Evolutionary conservation across 1,139 yeast genomes (phyloP).

Genomic region (Scheffersomyces insectosa): DNA sequence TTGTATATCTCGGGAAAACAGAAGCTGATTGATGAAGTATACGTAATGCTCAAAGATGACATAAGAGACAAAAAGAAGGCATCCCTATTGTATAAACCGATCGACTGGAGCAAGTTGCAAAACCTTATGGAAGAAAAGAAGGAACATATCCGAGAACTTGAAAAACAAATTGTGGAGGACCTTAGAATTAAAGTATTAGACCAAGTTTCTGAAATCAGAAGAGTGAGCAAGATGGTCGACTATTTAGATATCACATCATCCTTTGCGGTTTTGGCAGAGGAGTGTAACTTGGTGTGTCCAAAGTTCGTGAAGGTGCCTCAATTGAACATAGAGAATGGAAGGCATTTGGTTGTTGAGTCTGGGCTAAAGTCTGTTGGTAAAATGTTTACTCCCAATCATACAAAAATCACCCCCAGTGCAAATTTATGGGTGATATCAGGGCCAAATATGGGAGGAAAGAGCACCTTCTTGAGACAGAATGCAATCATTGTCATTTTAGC

Average conservation of each 20-base stretch:
- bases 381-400: slow-evolving; percentile 66
- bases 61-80: slow-evolving; percentile 31
- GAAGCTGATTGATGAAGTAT: slow-evolving; percentile 24
- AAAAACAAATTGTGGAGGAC: slow-evolving; percentile 42
- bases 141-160: slow-evolving; percentile 38
- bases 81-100: slow-evolving; percentile 31
- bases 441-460: slow-evolving; percentile 98
- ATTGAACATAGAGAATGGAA: slow-evolving; percentile 57
- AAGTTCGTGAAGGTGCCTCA: slow-evolving; percentile 47
- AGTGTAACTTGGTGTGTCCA: slow-evolving; percentile 67
- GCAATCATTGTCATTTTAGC: slow-evolving; percentile 84
- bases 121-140: slow-evolving; percentile 23
- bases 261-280: slow-evolving; percentile 69
- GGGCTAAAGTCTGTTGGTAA: slow-evolving; percentile 53
- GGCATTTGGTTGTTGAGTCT: slow-evolving; percentile 89
- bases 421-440: slow-evolving; percentile 81
- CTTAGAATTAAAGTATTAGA: slow-evolving; percentile 42
- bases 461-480: slow-evolving; percentile 84
- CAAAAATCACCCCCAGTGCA: slow-evolving; percentile 23
- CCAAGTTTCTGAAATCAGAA: slow-evolving; percentile 42
- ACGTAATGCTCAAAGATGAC: slow-evolving; percentile 12
- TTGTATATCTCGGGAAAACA: slow-evolving; percentile 35
- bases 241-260: slow-evolving; percentile 72
- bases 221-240: slow-evolving; percentile 53
- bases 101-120: slow-evolving; percentile 35